Evolutionary conservation across 345 rosid species (phyloP), one percentile per base, ranked within the genome.

Genomic region (Clarkia xantiana): DNA sequence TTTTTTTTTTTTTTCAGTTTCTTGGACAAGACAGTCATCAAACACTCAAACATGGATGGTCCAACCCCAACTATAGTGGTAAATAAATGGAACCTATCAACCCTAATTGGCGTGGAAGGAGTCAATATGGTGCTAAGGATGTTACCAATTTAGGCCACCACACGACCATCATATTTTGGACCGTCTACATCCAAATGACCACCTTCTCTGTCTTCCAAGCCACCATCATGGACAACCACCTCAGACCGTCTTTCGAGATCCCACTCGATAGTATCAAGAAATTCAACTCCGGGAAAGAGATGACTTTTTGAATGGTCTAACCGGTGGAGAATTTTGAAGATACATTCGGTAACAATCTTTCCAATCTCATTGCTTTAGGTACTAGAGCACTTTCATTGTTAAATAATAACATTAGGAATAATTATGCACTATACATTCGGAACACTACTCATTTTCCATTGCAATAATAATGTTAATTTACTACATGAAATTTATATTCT

Each of bases 161-260:
- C n/a, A n/a, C n/a, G n/a, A n/a, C 82, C 53, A 74, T 80, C 43
- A 52, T 80, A 1, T 79, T 80, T 19, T 77, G 76, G 78, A 69
- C 84, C 14, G 68, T 77, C 45, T 65, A 74, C 57, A 81, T 86
- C 7, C 86, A 84, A 67, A 75, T 78, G 79, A 74, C 68, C 47
- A 78, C 89, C 20, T 78, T 81, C 72, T 78, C 89, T 2, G 80
- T 84, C 55, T 76, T 72, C 39, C 94, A 84, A 71, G 89, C 86
- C 53, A 46, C 80, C n/a, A 76, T 78, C 52, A 84, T 84, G 94
- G 62, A 67, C 55, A 71, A 78, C 51, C 44, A 57, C 40, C 3
- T 81, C 1, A 68, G 74, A 36, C 71, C 71, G 18, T 54, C 56
- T 17, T 76, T 84, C 64, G 45, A 53, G 48, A 74, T 84, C 29